A percentile compares a stretch with the other conserved stretches of the same genome.
Conservation (phyloP, 768 basidiomycete species). For the Lactarius hatsudake region DNA sequence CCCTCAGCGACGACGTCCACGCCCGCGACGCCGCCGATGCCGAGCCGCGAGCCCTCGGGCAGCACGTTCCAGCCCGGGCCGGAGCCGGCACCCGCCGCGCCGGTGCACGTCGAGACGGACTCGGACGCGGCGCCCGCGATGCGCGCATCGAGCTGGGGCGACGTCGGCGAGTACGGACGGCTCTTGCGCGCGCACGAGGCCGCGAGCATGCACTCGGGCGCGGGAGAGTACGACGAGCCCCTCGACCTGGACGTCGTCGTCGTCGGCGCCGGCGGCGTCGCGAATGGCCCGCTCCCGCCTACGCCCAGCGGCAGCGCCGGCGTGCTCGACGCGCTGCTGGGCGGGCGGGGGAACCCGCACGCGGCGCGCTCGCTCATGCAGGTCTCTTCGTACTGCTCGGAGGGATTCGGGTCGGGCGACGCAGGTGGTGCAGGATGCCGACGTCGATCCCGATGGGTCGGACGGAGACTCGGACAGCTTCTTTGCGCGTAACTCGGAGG, state of each 20-base stretch:
- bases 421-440: background rate
- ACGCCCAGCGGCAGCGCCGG: constrained; percentile 25
- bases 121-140: constrained; percentile 1
- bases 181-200: constrained; percentile 11
- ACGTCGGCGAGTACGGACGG: constrained; percentile 26
- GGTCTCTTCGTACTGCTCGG: constrained; percentile 21
- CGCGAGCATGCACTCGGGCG: constrained; percentile 25
- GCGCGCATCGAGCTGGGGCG: constrained; percentile 29
- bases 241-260: constrained; percentile 26
- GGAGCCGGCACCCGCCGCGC: background rate
- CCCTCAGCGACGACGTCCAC: constrained; percentile 4
- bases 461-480: constrained; percentile 28
- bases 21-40: constrained; percentile 14
- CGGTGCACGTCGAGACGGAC: background rate
- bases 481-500: constrained; percentile 28
- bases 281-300: constrained; percentile 18
- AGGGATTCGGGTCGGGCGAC: constrained; percentile 1
- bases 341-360: constrained; percentile 6
- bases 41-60: constrained; percentile 13
- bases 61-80: background rate
- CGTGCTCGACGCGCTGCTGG: constrained; percentile 1
- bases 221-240: constrained; percentile 23
- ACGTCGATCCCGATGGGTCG: background rate
- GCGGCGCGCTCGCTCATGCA: constrained; percentile 21
- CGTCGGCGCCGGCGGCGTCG: constrained; percentile 27